These are phyloP conservation scores for Torulaspora pretoriensis DNA, from an alignment of 1,139 yeast genomes.

Conservation along the genomic window DNA sequence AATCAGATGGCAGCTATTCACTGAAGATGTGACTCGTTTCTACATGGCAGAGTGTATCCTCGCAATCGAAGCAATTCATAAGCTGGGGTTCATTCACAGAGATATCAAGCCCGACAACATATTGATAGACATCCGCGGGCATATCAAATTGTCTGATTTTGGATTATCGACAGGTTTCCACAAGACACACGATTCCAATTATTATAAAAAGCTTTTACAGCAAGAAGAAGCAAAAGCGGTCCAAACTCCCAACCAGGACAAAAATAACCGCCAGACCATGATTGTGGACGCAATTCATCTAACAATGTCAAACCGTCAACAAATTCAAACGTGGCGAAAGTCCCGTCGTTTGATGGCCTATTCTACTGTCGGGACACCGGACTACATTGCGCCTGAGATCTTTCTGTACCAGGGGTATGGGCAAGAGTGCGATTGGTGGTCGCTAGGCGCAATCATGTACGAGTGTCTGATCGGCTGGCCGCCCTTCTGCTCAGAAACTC, in stretches of 20 bases:
- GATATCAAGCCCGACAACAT: constrained; percentile 83
- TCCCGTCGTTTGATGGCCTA: constrained; percentile 96
- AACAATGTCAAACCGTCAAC: constrained; percentile 94
- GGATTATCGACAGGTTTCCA: constrained; percentile 85
- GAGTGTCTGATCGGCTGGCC: constrained; percentile 99
- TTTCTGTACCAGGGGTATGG: constrained; percentile 97
- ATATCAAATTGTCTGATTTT: constrained; percentile 72
- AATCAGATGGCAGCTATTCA: constrained; percentile 80
- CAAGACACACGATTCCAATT: constrained; percentile 77
- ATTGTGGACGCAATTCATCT: constrained; percentile 93
- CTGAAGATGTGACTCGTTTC: constrained; percentile 78
- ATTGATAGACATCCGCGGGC: constrained; percentile 74
- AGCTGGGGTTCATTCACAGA: constrained; percentile 73
- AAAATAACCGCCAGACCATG: constrained; percentile 61
- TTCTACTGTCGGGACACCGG: constrained; percentile 98
- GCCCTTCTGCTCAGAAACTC: constrained; percentile 97
- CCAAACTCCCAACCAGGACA: constrained; percentile 37
- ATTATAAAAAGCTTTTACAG: constrained; percentile 66
- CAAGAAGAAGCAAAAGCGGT: constrained; percentile 44
- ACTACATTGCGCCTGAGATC: constrained; percentile 97
- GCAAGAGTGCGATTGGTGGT: constrained; percentile 99
- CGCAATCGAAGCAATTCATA: constrained; percentile 80
- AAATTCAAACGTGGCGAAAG: constrained; percentile 97
- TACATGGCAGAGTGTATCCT: constrained; percentile 85
- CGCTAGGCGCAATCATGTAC: constrained; percentile 96